These are phyloP conservation scores for Rhamnella rubrinervis DNA, from an alignment of 331 rosid genomes.

Conservation along the genomic window DNA sequence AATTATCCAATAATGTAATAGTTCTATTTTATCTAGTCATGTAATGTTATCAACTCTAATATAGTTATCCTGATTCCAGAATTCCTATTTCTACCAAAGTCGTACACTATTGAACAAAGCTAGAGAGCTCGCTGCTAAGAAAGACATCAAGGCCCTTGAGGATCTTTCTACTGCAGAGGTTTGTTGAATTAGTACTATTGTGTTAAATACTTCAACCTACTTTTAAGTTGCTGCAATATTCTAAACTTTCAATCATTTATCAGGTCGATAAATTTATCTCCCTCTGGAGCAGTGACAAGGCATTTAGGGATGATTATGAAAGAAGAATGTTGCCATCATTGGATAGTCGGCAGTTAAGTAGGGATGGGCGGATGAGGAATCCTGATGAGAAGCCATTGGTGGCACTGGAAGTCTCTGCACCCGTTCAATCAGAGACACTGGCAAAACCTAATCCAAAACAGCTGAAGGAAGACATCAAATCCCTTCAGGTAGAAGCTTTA, in stretches of 20 bases:
- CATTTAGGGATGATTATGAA: slow-evolving; percentile 79
- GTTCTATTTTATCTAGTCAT: background rate
- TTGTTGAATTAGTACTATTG: slow-evolving; percentile 19
- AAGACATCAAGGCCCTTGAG: slow-evolving; percentile 61
- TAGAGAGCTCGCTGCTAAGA: slow-evolving; percentile 69
- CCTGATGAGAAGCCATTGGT: slow-evolving; percentile 77
- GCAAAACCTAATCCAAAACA: slow-evolving; percentile 55
- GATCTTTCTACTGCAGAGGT: slow-evolving; percentile 70
- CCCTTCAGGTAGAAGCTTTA: slow-evolving; percentile 43
- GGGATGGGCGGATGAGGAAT: slow-evolving; percentile 95
- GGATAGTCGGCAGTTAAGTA: slow-evolving; percentile 73
- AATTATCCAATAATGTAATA: background rate
- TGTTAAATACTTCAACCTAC: slow-evolving; percentile 9
- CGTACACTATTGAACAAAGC: slow-evolving; percentile 60
- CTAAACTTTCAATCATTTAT: background rate
- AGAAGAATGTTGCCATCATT: slow-evolving; percentile 72
- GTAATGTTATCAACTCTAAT: slow-evolving; percentile 16
- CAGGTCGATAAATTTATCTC: slow-evolving; percentile 77
- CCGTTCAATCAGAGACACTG: slow-evolving; percentile 31
- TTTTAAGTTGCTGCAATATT: slow-evolving; percentile 5
- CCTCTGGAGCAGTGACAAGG: slow-evolving; percentile 74
- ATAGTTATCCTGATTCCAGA: slow-evolving; percentile 42
- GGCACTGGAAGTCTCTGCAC: slow-evolving; percentile 41
- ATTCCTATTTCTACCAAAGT: slow-evolving; percentile 60
- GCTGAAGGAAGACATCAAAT: slow-evolving; percentile 64